Base-by-base conservation (phyloP, 2,329 filamentous ascomycete genomes). In the Huntiella moniliformis region DNA sequence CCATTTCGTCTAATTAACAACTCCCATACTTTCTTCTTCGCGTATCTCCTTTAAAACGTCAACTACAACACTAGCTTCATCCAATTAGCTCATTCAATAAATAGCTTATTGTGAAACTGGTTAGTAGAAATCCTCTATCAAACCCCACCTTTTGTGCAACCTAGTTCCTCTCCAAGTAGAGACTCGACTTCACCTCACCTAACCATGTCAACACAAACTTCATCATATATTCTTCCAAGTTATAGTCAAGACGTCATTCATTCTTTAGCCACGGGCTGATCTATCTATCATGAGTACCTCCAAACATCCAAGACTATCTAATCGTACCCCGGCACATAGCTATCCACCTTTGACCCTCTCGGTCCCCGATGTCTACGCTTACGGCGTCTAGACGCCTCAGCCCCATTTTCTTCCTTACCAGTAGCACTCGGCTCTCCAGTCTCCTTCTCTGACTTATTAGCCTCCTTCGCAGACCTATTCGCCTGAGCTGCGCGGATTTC, bases 241-340 rank as follows among this genome's bases (percentile, higher is more conserved):
- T 18, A 22, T 8, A 39, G 11, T 11, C n/a, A 11, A 12, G 4
- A 18, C 38, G n/a, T 39, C 11, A 11, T 39, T 11, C 11, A 39
- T 13, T 12, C 12, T 39, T 22, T 10, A 12, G 16, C 12, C 38
- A 16, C 15, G n/a, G 11, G 38, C 38, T n/a, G 17, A 18, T 11
- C 5, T 22, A 36, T 13, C 15, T 13, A 15, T 16, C 15, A 36
- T 36, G 12, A 36, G 15, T 11, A 36, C 10, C 12, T 11, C 34
- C 12, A 36, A 10, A 4, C 15, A 34, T 34, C 34, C 34, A 2
- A 15, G 12, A 36, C 6, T 16, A n/a, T 13, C 34, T 39, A 16
- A 8, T 40, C 41, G 13, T 48, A 48, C 10, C 35, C 35, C 4
- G 49, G 50, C 43, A 47, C 47, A 18, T 49, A 49, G 15, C 44